These are phyloP conservation scores for Fusarium annulatum DNA, from an alignment of 2,329 filamentous ascomycete species.

Conservation along the genomic window DNA sequence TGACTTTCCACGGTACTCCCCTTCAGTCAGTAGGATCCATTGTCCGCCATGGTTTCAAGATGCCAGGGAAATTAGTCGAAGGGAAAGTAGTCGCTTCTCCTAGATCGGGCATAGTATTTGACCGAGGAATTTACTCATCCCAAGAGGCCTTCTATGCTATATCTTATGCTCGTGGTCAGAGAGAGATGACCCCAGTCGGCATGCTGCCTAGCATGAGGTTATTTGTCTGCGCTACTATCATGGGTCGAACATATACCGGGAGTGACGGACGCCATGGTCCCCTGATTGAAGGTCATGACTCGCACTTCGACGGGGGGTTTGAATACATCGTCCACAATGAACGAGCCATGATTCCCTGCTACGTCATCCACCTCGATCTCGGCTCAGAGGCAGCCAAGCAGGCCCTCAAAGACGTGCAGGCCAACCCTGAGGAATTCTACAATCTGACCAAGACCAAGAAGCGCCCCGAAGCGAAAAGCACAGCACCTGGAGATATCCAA, in stretches of 20 bases:
- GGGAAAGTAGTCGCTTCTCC: conserved; percentile 25
- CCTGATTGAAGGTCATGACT: conserved; percentile 48
- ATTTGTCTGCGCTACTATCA: conserved; percentile 58
- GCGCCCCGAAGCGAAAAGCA: not conserved
- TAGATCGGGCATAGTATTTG: conserved; percentile 51
- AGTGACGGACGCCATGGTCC: conserved; percentile 23
- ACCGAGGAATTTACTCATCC: conserved; percentile 58
- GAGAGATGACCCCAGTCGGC: conserved; percentile 44
- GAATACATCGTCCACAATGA: conserved; percentile 59
- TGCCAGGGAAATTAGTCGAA: conserved; percentile 46
- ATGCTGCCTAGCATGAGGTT: conserved; percentile 54
- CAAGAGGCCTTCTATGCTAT: conserved; percentile 54
- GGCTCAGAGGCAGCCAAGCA: conserved; percentile 48
- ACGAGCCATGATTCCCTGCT: conserved; percentile 57
- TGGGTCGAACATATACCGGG: conserved; percentile 50
- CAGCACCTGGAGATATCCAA: conserved; percentile 50
- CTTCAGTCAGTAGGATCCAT: conserved; percentile 54
- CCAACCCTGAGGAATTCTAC: conserved; percentile 21
- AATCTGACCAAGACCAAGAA: not conserved
- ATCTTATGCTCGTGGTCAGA: conserved; percentile 48
- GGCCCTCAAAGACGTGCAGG: conserved; percentile 23
- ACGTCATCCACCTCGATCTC: conserved; percentile 59
- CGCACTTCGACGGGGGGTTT: conserved; percentile 51
- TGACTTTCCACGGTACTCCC: conserved; percentile 56
- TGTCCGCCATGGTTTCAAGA: conserved; percentile 56